Conservation (phyloP, 257 asterid genomes). For the Lycium ferocissimum region DNA sequence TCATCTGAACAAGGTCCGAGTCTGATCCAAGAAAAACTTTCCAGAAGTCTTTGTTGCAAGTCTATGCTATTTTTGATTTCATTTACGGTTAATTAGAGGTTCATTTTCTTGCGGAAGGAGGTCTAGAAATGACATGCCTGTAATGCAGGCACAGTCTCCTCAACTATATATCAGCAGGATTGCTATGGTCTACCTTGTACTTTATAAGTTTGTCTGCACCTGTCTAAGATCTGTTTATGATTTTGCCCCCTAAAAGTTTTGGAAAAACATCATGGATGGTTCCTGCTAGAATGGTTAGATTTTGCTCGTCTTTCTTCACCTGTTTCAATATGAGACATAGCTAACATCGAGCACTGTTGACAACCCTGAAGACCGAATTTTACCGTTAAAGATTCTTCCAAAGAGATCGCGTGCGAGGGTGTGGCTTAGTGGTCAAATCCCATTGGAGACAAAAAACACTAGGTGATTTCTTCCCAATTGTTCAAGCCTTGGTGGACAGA, state of each 20-base stretch:
- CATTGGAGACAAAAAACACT: too few relatives aligned
- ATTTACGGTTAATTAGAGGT: neutral
- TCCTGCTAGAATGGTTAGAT: neutral
- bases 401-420: too few relatives aligned
- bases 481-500: too few relatives aligned
- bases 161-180: neutral
- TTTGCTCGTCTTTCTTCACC: neutral
- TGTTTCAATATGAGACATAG: neutral
- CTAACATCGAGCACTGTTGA: neutral
- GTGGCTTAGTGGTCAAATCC: too few relatives aligned
- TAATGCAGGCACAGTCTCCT: conserved; percentile 12
- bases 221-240: neutral
- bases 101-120: conserved; percentile 10
- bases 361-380: neutral
- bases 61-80: conserved; percentile 2
- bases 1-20: conserved; percentile 58
- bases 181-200: neutral
- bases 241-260: neutral
- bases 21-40: conserved; percentile 24
- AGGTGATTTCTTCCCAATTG: too few relatives aligned
- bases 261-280: neutral
- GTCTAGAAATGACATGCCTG: conserved; percentile 26
- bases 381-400: neutral
- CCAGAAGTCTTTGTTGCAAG: conserved; percentile 17
- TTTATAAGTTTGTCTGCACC: neutral